These are phyloP conservation scores for Mucor saturninus DNA, from an alignment of 371 early-diverging fungal genomes.

Conservation along the genomic window DNA sequence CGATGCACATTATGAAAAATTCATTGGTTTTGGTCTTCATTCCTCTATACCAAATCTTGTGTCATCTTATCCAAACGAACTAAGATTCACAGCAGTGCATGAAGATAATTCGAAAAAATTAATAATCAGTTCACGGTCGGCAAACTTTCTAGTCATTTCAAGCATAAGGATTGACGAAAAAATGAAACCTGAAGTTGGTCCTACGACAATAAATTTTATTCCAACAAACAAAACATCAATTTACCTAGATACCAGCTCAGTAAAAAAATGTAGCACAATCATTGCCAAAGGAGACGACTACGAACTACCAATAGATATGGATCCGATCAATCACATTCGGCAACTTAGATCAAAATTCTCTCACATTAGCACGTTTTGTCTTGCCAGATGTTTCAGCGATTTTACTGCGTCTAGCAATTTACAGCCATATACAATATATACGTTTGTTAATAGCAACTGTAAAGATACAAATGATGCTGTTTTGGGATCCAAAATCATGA, in stretches of 20 bases:
- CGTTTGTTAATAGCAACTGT: constrained; percentile 14
- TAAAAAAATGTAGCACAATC: constrained; percentile 10
- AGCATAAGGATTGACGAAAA: constrained; percentile 20
- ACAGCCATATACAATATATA: constrained; percentile 23
- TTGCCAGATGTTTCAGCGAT: constrained; percentile 22
- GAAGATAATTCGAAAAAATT: constrained; percentile 20
- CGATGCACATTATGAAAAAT: not conserved
- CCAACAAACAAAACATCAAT: constrained; percentile 21
- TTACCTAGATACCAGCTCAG: constrained; percentile 18
- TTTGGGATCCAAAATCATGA: constrained; percentile 16
- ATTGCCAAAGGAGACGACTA: constrained; percentile 14
- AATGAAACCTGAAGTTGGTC: constrained; percentile 20
- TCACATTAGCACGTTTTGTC: constrained; percentile 20
- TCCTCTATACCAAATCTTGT: constrained; percentile 16
- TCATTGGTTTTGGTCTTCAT: constrained; percentile 7
- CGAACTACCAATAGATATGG: constrained; percentile 19
- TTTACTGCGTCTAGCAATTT: constrained; percentile 17
- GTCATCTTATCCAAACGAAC: constrained; percentile 18
- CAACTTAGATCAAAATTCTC: constrained; percentile 22
- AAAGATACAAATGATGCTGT: constrained; percentile 24
- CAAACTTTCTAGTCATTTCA: constrained; percentile 16
- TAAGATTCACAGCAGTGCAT: constrained; percentile 12
- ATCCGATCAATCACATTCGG: constrained; percentile 19
- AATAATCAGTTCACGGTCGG: constrained; percentile 13
- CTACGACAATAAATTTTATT: constrained; percentile 18